These are phyloP conservation scores for Gonium pectorale DNA, from an alignment of 139 green algal genomes.

Conservation along the genomic window DNA sequence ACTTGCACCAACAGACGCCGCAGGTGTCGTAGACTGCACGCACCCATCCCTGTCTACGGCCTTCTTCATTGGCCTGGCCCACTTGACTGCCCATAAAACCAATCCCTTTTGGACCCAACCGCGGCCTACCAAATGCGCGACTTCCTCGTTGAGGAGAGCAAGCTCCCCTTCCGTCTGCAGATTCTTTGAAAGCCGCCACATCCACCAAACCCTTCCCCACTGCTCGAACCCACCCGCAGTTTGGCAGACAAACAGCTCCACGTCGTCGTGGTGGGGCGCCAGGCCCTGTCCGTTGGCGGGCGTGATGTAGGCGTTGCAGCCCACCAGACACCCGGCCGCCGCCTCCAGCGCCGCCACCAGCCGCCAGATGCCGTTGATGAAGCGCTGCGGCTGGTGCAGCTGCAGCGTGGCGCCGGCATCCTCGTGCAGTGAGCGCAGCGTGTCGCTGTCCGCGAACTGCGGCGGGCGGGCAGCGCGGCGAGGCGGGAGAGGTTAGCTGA, in stretches of 20 bases:
- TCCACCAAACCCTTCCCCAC: not conserved
- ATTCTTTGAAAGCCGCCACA: not conserved
- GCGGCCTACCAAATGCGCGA: no score
- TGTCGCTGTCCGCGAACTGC: slow-evolving; percentile 52
- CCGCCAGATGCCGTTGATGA: slow-evolving; percentile 60
- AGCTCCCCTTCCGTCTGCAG: no score
- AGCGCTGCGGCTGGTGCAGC: slow-evolving; percentile 85
- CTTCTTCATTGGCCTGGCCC: no score
- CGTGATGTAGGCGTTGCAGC: slow-evolving; percentile 84
- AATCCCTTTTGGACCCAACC: no score
- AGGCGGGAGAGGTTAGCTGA: no score
- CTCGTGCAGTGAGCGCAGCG: slow-evolving; percentile 46
- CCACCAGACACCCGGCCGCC: slow-evolving; percentile 81
- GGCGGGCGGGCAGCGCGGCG: no score
- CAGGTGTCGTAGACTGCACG: no score
- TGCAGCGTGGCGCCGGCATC: slow-evolving; percentile 55
- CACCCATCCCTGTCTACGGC: no score
- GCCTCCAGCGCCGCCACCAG: slow-evolving; percentile 74
- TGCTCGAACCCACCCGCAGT: not conserved
- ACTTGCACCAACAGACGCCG: no score
- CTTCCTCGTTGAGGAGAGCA: no score
- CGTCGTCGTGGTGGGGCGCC: slow-evolving; percentile 88
- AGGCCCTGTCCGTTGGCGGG: slow-evolving; percentile 65
- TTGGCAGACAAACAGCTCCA: slow-evolving; percentile 83
- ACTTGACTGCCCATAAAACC: no score